Percentiles rank a stretch among this genome's conserved stretches.
These are phyloP conservation scores for Saitozyma podzolica DNA, from an alignment of 768 basidiomycete species.

Conservation along the genomic window DNA sequence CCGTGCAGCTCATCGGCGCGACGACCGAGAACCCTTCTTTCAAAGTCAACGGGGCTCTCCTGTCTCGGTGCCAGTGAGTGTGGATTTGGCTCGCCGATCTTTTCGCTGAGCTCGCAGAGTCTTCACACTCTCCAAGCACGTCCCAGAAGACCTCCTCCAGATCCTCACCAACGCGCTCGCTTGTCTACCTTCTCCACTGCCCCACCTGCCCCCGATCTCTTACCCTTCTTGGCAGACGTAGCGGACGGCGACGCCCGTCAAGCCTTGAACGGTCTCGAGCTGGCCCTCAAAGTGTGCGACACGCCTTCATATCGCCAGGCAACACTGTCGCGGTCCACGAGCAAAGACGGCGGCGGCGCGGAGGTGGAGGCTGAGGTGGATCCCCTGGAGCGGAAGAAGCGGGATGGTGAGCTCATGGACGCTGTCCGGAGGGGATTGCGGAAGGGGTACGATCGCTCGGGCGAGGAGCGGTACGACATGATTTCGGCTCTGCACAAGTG, in stretches of 20 bases:
- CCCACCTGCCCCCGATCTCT: slow-evolving; percentile 47
- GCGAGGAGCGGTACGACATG: slow-evolving; percentile 76
- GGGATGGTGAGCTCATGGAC: slow-evolving; percentile 60
- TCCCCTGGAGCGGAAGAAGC: slow-evolving; percentile 22
- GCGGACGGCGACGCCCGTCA: slow-evolving; percentile 70
- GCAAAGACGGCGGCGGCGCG: neutral
- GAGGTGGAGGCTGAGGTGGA: slow-evolving; percentile 19
- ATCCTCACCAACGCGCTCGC: slow-evolving; percentile 62
- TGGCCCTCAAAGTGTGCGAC: slow-evolving; percentile 58
- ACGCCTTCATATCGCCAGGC: slow-evolving; percentile 17
- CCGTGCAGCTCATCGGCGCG: slow-evolving; percentile 76
- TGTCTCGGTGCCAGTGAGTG: slow-evolving; percentile 73
- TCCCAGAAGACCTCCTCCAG: slow-evolving; percentile 62
- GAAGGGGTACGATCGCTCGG: slow-evolving; percentile 72
- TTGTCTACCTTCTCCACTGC: slow-evolving; percentile 41
- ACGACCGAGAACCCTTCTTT: slow-evolving; percentile 91
- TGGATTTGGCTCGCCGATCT: neutral
- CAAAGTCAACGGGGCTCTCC: slow-evolving; percentile 69
- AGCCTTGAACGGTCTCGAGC: slow-evolving; percentile 73
- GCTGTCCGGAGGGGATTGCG: slow-evolving; percentile 57
- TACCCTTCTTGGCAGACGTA: slow-evolving; percentile 50
- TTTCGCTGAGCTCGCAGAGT: slow-evolving; percentile 58
- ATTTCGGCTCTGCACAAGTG: slow-evolving; percentile 83
- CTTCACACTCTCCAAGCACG: slow-evolving; percentile 69
- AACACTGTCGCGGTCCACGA: neutral